Evolutionary conservation across 768 basidiomycete genomes (phyloP).

Genomic region (Pisolithus sp.): DNA sequence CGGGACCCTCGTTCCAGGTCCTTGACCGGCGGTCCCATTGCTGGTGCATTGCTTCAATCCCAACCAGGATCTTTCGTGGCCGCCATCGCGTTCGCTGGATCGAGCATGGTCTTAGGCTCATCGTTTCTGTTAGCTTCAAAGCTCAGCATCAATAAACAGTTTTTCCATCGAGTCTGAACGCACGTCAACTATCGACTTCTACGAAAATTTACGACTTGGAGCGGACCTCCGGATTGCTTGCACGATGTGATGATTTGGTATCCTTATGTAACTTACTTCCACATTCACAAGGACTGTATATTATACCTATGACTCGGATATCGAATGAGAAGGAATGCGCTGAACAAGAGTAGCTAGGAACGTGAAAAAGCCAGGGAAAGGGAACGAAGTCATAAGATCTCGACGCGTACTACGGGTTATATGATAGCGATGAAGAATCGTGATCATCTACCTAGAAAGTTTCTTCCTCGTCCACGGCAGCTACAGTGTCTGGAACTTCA

Average conservation of each 20-base stretch:
- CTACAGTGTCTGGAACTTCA: slow-evolving; percentile 70
- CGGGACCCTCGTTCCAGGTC: slow-evolving; percentile 33
- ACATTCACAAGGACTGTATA: too few species aligned
- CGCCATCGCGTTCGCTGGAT: slow-evolving; percentile 56
- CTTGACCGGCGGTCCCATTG: slow-evolving; percentile 57
- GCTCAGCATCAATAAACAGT: slow-evolving; percentile 35
- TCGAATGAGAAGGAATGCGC: too few species aligned
- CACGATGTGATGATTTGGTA: too few species aligned
- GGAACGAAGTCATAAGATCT: neutral
- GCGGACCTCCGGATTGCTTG: too few species aligned
- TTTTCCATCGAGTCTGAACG: slow-evolving; percentile 42
- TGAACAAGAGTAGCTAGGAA: too few species aligned
- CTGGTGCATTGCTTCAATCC: slow-evolving; percentile 47
- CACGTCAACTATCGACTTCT: too few species aligned
- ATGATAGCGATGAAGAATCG: slow-evolving; percentile 7
- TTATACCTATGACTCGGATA: too few species aligned
- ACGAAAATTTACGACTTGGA: too few species aligned
- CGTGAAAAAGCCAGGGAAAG: slow-evolving; percentile 7
- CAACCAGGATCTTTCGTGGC: slow-evolving; percentile 41
- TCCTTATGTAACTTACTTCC: too few species aligned
- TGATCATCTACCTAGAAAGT: slow-evolving; percentile 43
- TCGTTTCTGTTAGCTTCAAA: slow-evolving; percentile 47
- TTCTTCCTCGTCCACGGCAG: slow-evolving; percentile 69
- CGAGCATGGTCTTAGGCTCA: slow-evolving; percentile 54
- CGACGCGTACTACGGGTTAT: neutral